Evolutionary conservation across 2,329 filamentous ascomycete genomes (phyloP).

Genomic region (Clonostachys rosea): DNA sequence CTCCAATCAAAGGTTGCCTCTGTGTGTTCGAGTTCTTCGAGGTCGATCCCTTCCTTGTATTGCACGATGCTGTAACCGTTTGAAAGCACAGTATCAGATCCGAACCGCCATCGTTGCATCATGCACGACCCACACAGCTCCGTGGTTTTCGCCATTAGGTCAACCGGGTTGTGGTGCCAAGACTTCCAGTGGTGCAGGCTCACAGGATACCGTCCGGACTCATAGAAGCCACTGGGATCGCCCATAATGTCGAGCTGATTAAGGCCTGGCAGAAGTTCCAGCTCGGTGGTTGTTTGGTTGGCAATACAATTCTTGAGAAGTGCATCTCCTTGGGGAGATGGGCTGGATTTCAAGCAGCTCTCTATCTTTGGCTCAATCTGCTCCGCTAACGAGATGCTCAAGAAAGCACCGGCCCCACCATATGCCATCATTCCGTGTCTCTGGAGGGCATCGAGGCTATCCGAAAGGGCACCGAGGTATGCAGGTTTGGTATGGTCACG

Average conservation of each 20-base stretch:
- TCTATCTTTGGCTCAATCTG: conserved; percentile 41
- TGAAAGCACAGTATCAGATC: conserved; percentile 41
- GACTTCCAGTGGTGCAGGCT: conserved; percentile 61
- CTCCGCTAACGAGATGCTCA: conserved; percentile 45
- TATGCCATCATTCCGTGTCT: conserved; percentile 55
- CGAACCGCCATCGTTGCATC: conserved; percentile 49
- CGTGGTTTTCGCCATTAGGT: conserved; percentile 41
- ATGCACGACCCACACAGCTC: conserved; percentile 55
- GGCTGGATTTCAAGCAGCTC: conserved; percentile 33
- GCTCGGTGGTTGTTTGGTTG: conserved; percentile 42
- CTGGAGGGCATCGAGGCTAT: conserved; percentile 45
- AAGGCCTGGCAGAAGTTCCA: conserved; percentile 51
- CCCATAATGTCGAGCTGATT: conserved; percentile 52
- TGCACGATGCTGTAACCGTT: conserved; percentile 55
- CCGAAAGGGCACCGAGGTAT: conserved; percentile 54
- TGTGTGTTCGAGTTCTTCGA: conserved; percentile 29
- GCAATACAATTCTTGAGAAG: conserved; percentile 55
- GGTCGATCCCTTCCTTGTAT: conserved; percentile 34
- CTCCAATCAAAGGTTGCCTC: conserved; percentile 2
- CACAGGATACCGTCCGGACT: conserved; percentile 47
- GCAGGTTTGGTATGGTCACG: conserved; percentile 42
- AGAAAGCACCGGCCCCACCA: conserved; percentile 55
- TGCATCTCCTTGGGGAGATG: conserved; percentile 42
- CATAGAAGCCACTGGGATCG: conserved; percentile 56
- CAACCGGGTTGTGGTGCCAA: conserved; percentile 48